Conservation (phyloP, 306 rosid species). For the Glycyrrhiza uralensis region DNA sequence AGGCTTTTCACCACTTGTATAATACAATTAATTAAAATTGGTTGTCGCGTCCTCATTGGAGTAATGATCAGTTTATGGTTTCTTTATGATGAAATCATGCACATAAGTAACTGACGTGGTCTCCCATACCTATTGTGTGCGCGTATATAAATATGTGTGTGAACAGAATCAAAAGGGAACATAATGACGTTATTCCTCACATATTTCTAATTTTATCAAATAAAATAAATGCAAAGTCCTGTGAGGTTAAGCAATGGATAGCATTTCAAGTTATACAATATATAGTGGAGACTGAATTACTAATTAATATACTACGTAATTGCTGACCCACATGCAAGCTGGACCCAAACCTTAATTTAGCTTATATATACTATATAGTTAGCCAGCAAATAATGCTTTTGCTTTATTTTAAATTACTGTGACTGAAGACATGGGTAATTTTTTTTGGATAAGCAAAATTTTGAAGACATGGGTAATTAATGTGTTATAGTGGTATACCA, state of each 20-base stretch:
- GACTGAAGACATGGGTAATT: too few relatives aligned
- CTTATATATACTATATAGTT: background rate
- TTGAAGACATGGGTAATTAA: too few relatives aligned
- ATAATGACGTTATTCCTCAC: constrained; percentile 4
- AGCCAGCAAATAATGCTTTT: background rate
- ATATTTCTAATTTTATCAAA: background rate
- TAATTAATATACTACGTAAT: background rate
- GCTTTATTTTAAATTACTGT: background rate
- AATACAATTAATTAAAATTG: background rate
- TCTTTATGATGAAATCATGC: too few relatives aligned
- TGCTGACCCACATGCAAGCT: constrained; percentile 22
- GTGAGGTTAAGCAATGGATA: background rate
- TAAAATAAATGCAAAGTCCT: background rate
- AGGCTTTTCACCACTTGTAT: background rate
- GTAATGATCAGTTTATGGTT: background rate
- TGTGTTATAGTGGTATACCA: background rate
- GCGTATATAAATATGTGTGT: background rate
- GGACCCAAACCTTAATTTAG: constrained; percentile 11
- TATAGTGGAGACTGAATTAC: background rate
- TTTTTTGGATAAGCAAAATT: too few relatives aligned
- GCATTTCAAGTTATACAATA: background rate
- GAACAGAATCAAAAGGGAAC: constrained; percentile 26
- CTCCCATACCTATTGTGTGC: background rate
- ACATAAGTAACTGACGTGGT: background rate
- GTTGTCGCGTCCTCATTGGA: background rate